Evolutionary conservation across 208 protist species (phyloP), one percentile per base, ranked within the genome.

Genomic region (Acanthamoeba pearcei): DNA sequence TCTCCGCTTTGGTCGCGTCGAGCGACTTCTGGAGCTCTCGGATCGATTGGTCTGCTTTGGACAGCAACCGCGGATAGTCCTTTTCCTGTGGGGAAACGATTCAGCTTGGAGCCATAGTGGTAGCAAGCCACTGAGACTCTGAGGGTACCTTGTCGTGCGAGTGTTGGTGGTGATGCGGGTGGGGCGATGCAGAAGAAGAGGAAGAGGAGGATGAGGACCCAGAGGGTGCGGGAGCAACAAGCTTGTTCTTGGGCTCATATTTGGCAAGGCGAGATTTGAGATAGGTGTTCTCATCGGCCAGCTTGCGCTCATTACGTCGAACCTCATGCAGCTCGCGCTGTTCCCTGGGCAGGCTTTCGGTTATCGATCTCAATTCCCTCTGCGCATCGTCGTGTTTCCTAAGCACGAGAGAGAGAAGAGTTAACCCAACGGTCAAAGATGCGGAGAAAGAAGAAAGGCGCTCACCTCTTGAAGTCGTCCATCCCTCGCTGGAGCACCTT

Each of bases 361-460:
- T 55, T 29, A 93, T 19, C 22, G 53, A 27, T 57, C 53, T 74
- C 42, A 93, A 49, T 78, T 93, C 89, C 27, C 68, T 38, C 49
- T 93, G 66, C n/a, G n/a, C 29, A 19, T 93, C 89, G 4, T 78
- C 66, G 46, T 49, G 80, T 78, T 78, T 78, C 64, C 89, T 93
- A 9, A 53, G 32, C 17, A 5, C 6, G 66, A 22, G n/a, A 35
- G 22, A 6, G 57, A 1, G 6, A 5, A n/a, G 24, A 51, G 32
- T 29, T 1, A n/a, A 72, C 29, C 1, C 5, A 1, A 72, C 2
- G 1, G 13, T 17, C 9, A 2, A 2, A 72, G 76, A 24, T 4
- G 24, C 55, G 32, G 22, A 38, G 10, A 53, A 32, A 64, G 51
- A 27, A 17, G 22, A 4, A n/a, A n/a, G n/a, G 38, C 10, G 9